Evolutionary conservation across 495 filamentous ascomycete species (phyloP), one percentile per base, ranked within the genome.

Genomic region (Penicillium tannophilum): DNA sequence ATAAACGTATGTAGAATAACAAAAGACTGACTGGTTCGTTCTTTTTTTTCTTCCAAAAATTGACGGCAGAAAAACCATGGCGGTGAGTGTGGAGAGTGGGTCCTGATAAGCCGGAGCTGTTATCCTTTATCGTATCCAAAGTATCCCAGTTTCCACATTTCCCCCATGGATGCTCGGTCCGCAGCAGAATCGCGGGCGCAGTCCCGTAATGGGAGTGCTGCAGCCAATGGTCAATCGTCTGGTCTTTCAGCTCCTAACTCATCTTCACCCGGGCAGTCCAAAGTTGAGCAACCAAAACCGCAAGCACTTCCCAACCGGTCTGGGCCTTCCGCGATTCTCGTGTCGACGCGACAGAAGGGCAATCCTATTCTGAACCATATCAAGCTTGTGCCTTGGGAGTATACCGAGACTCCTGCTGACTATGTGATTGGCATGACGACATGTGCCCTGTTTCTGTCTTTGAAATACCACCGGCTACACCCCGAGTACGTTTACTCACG

Each of bases 401-500:
- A 96, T 69, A 90, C 90, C 42, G 92, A 97, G 69, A 97, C 96
- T 9, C 88, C 88, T 0, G 90, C 93, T 17, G 94, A 99, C 73
- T 99, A 96, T 67, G 89, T 90, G 9, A 79, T 99, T 3, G 94
- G 94, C 6, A 65, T 78, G 23, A 97, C 92, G 1, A 93, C 93
- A 17, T 97, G 93, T 61, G 92, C 90, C 1, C 79, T 99, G 7
- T 99, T 98, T 66, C 81, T 98, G 49, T 93, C 89, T 26, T 82
- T 99, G 33, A 99, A 99, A 73, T 99, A 99, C 73, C 94, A 98
- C 72, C 91, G 94, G 11, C 76, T 97, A 47, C 95, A 99, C 72
- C 94, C 94, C 2, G 94, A 98, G 73, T 99, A 99, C 76, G 90
- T 99, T 68, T 97, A 97, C 80, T 90, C 87, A 23, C 90, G 94